phyloP scores from a whole-genome alignment of 345 rosid genomes.

The Raphanus sativus region DNA sequence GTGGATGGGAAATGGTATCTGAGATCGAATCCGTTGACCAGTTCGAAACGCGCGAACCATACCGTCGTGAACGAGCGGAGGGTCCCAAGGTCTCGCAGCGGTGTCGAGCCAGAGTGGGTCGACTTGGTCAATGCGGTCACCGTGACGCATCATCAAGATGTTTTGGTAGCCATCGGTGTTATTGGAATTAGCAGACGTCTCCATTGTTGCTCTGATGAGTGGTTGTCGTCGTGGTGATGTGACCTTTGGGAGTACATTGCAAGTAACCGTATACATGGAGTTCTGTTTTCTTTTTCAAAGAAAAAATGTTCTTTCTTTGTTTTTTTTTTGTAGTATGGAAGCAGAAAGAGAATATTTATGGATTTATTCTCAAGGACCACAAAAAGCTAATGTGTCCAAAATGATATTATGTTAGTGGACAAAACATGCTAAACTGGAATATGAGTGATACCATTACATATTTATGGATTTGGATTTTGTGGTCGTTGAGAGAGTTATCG shows the following conservation, averaged over 20 bases:
- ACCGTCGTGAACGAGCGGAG: conserved; percentile 58
- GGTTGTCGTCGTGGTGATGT: neutral
- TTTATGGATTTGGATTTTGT: no score
- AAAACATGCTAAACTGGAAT: no score
- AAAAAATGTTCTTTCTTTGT: no score
- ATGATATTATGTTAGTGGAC: no score
- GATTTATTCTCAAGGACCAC: no score
- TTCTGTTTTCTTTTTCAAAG: no score
- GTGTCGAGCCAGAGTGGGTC: conserved; percentile 49
- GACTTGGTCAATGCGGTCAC: conserved; percentile 69
- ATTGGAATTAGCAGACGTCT: neutral
- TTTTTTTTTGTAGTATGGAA: no score
- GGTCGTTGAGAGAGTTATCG: no score
- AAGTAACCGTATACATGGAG: no score
- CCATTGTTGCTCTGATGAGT: conserved; percentile 21
- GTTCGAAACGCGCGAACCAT: conserved; percentile 46
- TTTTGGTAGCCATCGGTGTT: conserved; percentile 37
- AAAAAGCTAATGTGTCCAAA: no score
- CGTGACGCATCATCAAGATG: conserved; percentile 81
- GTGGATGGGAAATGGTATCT: conserved; percentile 62
- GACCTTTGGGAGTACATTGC: conserved; percentile 15
- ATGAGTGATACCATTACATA: no score
- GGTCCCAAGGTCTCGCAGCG: conserved; percentile 78
- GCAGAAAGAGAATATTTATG: no score
- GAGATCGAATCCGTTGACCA: conserved; percentile 44